phyloP scores from a whole-genome alignment of 2,329 filamentous ascomycete genomes.

The Coniochaeta sp. region DNA sequence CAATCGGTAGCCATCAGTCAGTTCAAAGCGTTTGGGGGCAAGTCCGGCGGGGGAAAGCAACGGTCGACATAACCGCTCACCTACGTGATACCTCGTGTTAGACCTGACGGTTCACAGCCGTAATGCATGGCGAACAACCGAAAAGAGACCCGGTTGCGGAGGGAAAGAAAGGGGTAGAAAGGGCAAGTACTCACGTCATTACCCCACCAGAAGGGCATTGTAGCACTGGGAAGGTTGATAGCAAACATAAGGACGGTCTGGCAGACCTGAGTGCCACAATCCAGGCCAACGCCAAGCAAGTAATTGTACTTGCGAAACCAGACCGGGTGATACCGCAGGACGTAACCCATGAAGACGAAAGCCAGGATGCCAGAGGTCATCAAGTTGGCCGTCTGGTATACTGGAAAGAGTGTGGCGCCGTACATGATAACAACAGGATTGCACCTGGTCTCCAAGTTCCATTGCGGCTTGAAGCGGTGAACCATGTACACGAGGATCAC shows the following conservation, averaged over 20 bases:
- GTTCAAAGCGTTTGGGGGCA: slow-evolving; percentile 14
- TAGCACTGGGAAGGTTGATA: slow-evolving; percentile 17
- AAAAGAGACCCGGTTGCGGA: background rate
- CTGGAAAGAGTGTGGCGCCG: slow-evolving; percentile 16
- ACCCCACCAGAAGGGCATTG: slow-evolving; percentile 22
- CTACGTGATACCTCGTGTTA: background rate
- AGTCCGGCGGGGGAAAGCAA: slow-evolving; percentile 15
- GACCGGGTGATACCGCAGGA: slow-evolving; percentile 17
- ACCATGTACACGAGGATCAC: slow-evolving; percentile 15
- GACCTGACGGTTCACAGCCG: background rate
- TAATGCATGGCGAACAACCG: background rate
- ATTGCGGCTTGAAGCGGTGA: slow-evolving; percentile 18
- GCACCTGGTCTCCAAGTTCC: slow-evolving; percentile 18
- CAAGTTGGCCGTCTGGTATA: slow-evolving; percentile 20
- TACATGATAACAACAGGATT: slow-evolving; percentile 20
- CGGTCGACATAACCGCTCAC: slow-evolving; percentile 11
- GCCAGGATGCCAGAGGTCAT: slow-evolving; percentile 17
- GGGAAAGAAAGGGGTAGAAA: background rate
- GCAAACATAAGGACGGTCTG: slow-evolving; percentile 19
- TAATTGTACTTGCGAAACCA: slow-evolving; percentile 37
- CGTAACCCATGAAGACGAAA: slow-evolving; percentile 21
- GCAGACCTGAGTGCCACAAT: slow-evolving; percentile 22
- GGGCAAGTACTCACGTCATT: slow-evolving; percentile 12
- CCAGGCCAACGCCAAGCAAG: slow-evolving; percentile 29
- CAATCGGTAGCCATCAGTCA: no score